A percentile compares a stretch with the other conserved stretches of the same genome.
Conservation (phyloP, 179 eudicot species). For the Beta corolliflora region DNA sequence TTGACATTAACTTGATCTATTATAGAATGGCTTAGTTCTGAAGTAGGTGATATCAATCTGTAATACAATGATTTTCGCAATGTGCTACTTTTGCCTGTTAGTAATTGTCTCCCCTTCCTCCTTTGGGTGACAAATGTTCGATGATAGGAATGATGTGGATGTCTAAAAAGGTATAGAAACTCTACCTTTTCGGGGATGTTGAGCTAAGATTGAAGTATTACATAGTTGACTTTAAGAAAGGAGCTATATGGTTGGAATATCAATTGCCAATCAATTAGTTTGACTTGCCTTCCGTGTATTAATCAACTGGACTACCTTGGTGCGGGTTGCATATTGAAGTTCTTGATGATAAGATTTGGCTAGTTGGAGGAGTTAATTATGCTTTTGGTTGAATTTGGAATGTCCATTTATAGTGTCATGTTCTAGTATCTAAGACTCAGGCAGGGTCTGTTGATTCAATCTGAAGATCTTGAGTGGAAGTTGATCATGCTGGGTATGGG, state of each 20-base stretch:
- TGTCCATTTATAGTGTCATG: neutral
- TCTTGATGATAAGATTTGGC: neutral
- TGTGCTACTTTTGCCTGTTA: neutral
- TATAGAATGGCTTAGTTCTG: neutral
- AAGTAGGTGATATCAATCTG: neutral
- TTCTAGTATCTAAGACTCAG: neutral
- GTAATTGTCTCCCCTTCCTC: neutral
- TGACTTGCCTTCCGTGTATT: neutral
- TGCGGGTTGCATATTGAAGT: neutral
- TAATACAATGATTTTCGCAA: neutral
- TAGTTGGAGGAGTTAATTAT: neutral
- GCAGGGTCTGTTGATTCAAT: neutral
- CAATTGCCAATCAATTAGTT: neutral
- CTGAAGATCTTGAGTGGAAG: neutral
- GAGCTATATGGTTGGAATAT: neutral
- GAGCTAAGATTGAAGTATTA: neutral
- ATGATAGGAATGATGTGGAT: neutral
- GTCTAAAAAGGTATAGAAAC: neutral
- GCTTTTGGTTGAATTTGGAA: neutral
- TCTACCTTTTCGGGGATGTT: neutral
- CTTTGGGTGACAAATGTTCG: too few relatives aligned
- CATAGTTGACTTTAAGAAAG: slow-evolving; percentile 24
- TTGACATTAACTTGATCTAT: slow-evolving; percentile 12
- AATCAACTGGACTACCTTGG: neutral
- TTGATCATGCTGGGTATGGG: neutral